Conservation (phyloP, 768 basidiomycete species). For the Lentinula raphanica region DNA sequence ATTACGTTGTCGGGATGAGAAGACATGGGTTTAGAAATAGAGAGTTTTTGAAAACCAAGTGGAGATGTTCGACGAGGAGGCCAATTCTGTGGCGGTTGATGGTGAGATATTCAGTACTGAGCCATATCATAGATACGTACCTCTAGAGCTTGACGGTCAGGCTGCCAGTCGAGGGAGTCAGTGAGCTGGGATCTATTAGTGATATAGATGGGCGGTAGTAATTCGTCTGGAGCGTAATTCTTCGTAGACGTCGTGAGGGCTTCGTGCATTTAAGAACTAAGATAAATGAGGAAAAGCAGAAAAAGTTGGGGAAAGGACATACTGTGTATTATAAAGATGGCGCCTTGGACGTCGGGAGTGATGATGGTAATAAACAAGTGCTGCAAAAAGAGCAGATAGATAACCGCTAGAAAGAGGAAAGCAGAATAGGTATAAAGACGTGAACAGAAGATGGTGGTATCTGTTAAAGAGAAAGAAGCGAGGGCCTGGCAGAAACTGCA, state of each 20-base stretch:
- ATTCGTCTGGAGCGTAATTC: slow-evolving; percentile 32
- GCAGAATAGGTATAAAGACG: neutral
- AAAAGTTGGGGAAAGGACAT: slow-evolving; percentile 19
- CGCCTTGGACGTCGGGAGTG: slow-evolving; percentile 36
- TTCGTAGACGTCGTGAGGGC: slow-evolving; percentile 55
- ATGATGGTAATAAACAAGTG: slow-evolving; percentile 35
- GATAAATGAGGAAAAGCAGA: slow-evolving; percentile 19
- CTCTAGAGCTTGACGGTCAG: slow-evolving; percentile 40
- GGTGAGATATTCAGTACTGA: slow-evolving; percentile 19
- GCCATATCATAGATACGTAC: slow-evolving; percentile 26
- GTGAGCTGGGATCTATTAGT: slow-evolving; percentile 26
- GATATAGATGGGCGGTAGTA: slow-evolving; percentile 29
- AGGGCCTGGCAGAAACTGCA: neutral
- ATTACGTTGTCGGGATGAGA: slow-evolving; percentile 36
- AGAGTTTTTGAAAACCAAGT: slow-evolving; percentile 33
- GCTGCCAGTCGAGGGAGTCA: slow-evolving; percentile 45
- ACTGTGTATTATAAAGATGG: slow-evolving; percentile 18
- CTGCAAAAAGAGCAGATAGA: slow-evolving; percentile 39
- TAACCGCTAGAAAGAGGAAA: slow-evolving; percentile 36
- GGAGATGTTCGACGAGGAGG: slow-evolving; percentile 26
- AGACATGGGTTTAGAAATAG: slow-evolving; percentile 39
- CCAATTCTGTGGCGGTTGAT: slow-evolving; percentile 39
- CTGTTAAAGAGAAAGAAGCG: neutral
- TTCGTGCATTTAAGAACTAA: slow-evolving; percentile 64
- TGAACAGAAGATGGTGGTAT: neutral